Evolutionary conservation across 805 yeast genomes (phyloP).

Genomic region (Candida ortonii): DNA sequence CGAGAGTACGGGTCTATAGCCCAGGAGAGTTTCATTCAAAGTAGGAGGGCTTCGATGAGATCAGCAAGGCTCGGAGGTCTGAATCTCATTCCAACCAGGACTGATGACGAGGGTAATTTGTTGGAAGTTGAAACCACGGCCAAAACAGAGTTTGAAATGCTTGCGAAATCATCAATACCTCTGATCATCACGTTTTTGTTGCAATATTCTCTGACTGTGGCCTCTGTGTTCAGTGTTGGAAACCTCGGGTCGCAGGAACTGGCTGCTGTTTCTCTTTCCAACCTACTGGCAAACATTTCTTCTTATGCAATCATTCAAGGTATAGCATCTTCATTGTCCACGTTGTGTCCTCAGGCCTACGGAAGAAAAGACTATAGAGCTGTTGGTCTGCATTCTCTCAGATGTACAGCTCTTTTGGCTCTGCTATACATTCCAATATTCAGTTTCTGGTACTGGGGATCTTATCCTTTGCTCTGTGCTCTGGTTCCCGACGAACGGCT

Average conservation of each 20-base stretch:
- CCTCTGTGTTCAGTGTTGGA: slow-evolving; percentile 56
- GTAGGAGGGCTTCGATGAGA: slow-evolving; percentile 27
- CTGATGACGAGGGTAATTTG: slow-evolving; percentile 23
- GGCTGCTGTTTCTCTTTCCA: slow-evolving; percentile 58
- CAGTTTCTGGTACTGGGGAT: slow-evolving; percentile 40
- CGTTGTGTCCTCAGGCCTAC: slow-evolving; percentile 59
- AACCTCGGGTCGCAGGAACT: slow-evolving; percentile 55
- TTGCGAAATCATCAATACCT: slow-evolving; percentile 45
- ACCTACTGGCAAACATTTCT: slow-evolving; percentile 54
- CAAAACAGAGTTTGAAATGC: slow-evolving; percentile 36
- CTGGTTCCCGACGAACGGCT: slow-evolving; percentile 47
- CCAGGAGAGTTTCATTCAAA: slow-evolving; percentile 23
- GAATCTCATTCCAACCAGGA: slow-evolving; percentile 20
- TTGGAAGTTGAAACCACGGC: slow-evolving; percentile 42
- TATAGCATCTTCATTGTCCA: slow-evolving; percentile 54
- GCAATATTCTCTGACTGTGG: slow-evolving; percentile 52
- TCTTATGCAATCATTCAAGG: slow-evolving; percentile 58
- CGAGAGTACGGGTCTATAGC: slow-evolving; percentile 23
- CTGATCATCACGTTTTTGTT: slow-evolving; percentile 51
- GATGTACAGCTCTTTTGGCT: slow-evolving; percentile 46
- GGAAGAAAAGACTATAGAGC: slow-evolving; percentile 49
- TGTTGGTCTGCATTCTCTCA: slow-evolving; percentile 51
- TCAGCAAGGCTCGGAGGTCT: slow-evolving; percentile 13
- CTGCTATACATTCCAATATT: slow-evolving; percentile 38
- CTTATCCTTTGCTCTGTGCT: slow-evolving; percentile 29